Evolutionary conservation across 257 asterid species (phyloP), one percentile per base, ranked within the genome.

Genomic region (Knoxia roxburghii): DNA sequence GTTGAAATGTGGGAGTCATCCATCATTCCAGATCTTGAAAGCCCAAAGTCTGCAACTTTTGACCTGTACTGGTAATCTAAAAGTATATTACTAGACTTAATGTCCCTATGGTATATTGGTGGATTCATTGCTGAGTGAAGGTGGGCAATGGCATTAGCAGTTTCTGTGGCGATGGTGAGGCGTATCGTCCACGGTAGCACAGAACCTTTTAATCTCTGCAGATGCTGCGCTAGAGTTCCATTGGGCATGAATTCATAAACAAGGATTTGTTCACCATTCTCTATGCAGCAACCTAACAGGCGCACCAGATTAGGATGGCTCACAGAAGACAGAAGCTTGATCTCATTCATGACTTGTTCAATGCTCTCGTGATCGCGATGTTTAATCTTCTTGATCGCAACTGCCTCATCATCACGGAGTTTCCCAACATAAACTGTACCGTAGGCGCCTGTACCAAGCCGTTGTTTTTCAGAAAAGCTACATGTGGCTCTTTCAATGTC

Each of bases 291-390:
- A 27, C 98, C 98, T 12, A 92, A 66, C 24, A 92, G 95, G 41
- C 97, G 96, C 71, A 92, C 97, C 9, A 92, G 62, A 66, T 89
- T 92, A n/a, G 96, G 97, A 61, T 92, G 98, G 75, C 95, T 86
- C 1, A 92, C 95, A 0, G 96, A 79, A 71, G 97, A 87, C 11
- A 92, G 79, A 60, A 92, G 98, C 78, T 88, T 87, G 84, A 89
- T 83, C 68, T 92, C 96, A 48, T 92, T 89, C 96, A 89, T 87
- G 23, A 91, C 96, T 67, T 89, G 95, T 43, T 86, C 96, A 5
- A 77, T 65, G 33, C 92, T 80, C 24, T 91, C 95, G 3, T 79
- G 85, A 61, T 89, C 98, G 0, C 76, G 86, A 54, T 84, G 81
- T 57, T 88, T 81, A 59, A 89, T 76, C 49, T 83, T 89, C 73